Evolutionary conservation across 768 basidiomycete genomes (phyloP).

Genomic region (Collybiopsis luxurians): DNA sequence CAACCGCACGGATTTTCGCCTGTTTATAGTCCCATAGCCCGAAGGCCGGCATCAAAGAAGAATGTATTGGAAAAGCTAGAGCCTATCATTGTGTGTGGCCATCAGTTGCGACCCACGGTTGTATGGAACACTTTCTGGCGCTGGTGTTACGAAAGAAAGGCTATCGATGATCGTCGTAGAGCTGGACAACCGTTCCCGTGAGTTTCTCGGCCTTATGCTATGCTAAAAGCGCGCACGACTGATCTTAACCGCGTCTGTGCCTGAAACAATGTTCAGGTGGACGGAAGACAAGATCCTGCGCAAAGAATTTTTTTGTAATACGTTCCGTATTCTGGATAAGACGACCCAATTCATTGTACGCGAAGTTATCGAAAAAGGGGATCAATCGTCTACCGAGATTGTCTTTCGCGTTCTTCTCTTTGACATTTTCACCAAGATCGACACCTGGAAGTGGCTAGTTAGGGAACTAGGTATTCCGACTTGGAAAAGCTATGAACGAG

Average conservation of each 20-base stretch:
- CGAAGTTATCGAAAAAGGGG: constrained; percentile 69
- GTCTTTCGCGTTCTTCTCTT: constrained; percentile 72
- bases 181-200: constrained; percentile 50
- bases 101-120: constrained; percentile 41
- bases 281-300: constrained; percentile 60
- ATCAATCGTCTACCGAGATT: constrained; percentile 57
- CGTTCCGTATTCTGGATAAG: constrained; percentile 72
- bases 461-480: constrained; percentile 53
- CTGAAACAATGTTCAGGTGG: constrained; percentile 53
- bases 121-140: constrained; percentile 63
- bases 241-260: no score
- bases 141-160: constrained; percentile 55
- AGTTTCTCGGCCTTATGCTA: no score
- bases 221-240: no score
- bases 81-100: constrained; percentile 34
- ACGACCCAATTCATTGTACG: constrained; percentile 65
- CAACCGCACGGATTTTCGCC: no score
- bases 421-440: constrained; percentile 67
- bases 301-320: constrained; percentile 65
- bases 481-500: constrained; percentile 56
- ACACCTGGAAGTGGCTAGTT: constrained; percentile 66
- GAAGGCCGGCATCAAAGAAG: constrained; percentile 5
- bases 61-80: constrained; percentile 5
- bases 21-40: no score
- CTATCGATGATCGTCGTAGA: constrained; percentile 53